These are phyloP conservation scores for Botryotinia convoluta DNA, from an alignment of 2,329 filamentous ascomycete species.

Conservation along the genomic window DNA sequence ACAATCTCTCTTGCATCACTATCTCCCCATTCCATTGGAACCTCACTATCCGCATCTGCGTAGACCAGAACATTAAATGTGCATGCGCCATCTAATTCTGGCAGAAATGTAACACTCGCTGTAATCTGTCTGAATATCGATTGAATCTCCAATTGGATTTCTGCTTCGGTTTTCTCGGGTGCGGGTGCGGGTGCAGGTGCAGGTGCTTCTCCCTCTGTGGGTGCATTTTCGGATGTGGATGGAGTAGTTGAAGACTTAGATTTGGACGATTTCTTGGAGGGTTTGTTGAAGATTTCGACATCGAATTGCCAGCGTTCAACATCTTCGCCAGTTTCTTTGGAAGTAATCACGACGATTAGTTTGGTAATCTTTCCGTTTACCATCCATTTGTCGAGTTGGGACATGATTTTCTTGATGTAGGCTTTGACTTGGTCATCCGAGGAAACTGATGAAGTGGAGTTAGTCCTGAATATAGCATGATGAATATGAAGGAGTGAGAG, in stretches of 20 bases:
- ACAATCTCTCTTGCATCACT: constrained; percentile 94
- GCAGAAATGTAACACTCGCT: constrained; percentile 93
- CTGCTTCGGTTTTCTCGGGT: constrained; percentile 79
- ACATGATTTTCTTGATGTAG: constrained; percentile 99
- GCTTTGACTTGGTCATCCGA: constrained; percentile 97
- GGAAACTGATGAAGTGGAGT: constrained; percentile 58
- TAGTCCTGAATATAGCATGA: background rate
- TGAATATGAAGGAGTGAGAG: background rate
- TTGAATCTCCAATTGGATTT: constrained; percentile 95
- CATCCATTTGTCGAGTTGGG: constrained; percentile 97
- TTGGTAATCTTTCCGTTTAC: constrained; percentile 94
- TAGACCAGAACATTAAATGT: constrained; percentile 99
- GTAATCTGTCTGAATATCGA: constrained; percentile 98
- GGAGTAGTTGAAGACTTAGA: constrained; percentile 40
- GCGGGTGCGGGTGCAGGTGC: constrained; percentile 36
- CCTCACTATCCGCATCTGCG: constrained; percentile 92
- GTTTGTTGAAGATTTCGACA: constrained; percentile 52
- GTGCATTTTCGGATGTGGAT: constrained; percentile 60
- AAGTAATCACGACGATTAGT: constrained; percentile 92
- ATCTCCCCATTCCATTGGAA: constrained; percentile 97
- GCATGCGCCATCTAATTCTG: constrained; percentile 89
- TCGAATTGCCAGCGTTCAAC: constrained; percentile 98
- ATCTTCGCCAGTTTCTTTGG: constrained; percentile 94
- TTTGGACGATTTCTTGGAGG: constrained; percentile 42
- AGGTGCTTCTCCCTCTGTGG: constrained; percentile 41